phyloP scores from a whole-genome alignment of 176 grass and related monocot species.

The Poa annua region DNA sequence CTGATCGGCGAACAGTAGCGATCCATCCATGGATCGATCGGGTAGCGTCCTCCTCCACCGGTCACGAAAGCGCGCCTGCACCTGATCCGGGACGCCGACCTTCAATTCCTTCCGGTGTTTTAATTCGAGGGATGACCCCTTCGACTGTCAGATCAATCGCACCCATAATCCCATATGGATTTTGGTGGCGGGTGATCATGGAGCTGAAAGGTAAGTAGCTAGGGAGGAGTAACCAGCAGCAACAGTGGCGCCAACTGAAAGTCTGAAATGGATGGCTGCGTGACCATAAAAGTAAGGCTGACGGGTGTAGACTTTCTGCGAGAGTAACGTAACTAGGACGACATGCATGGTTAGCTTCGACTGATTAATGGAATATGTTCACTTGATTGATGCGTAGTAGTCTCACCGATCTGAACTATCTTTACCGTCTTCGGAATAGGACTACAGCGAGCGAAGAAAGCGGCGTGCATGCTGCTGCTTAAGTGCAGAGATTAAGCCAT shows the following conservation, averaged over 20 bases:
- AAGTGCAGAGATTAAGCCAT: no score
- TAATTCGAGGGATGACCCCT: background rate
- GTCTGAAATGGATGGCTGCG: background rate
- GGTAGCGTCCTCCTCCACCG: conserved; percentile 20
- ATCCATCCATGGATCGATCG: background rate
- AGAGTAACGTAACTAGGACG: no score
- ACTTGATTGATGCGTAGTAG: no score
- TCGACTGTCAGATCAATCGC: background rate
- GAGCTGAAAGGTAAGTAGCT: background rate
- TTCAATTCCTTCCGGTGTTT: background rate
- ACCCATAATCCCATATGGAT: background rate
- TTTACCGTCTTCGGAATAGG: no score
- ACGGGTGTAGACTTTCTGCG: background rate
- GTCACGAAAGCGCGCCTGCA: background rate
- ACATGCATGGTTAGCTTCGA: no score
- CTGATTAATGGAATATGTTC: no score
- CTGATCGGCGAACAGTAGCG: background rate
- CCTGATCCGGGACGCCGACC: conserved; percentile 35
- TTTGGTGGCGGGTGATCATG: background rate
- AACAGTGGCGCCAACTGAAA: background rate
- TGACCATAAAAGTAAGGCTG: background rate
- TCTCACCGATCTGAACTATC: no score
- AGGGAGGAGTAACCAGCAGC: background rate
- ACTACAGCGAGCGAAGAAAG: no score
- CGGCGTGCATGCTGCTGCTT: no score